Conservation (phyloP, 441 rosid species). For the Erysimum cheiri region DNA sequence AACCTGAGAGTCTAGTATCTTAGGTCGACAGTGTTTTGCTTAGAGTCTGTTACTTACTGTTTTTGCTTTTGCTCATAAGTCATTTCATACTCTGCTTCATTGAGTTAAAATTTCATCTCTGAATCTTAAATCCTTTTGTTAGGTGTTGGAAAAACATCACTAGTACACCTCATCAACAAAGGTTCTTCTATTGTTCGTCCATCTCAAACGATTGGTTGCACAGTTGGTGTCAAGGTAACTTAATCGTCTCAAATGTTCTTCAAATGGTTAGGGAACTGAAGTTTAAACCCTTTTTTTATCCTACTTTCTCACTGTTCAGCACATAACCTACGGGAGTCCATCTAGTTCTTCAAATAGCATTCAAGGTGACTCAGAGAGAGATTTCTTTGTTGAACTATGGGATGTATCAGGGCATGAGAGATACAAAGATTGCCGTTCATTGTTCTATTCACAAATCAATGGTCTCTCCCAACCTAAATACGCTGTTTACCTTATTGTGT, state of each 20-base stretch:
- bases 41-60: constrained; percentile 12
- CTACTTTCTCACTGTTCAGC: constrained; percentile 53
- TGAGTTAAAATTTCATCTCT: constrained; percentile 24
- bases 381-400: constrained; percentile 97
- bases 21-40: background rate
- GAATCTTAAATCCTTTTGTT: constrained; percentile 27
- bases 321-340: constrained; percentile 71
- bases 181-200: constrained; percentile 75
- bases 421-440: constrained; percentile 92
- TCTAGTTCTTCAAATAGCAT: constrained; percentile 92
- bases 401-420: constrained; percentile 98
- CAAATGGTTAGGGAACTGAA: constrained; percentile 22
- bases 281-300: constrained; percentile 34
- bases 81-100: constrained; percentile 8
- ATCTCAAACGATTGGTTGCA: constrained; percentile 93
- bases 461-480: constrained; percentile 50
- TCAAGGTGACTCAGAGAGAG: constrained; percentile 90
- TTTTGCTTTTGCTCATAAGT: constrained; percentile 7
- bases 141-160: constrained; percentile 98
- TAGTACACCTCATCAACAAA: constrained; percentile 85
- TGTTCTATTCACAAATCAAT: constrained; percentile 94
- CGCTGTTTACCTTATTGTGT: constrained; percentile 12
- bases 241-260: constrained; percentile 18
- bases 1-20: constrained; percentile 11
- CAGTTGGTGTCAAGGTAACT: constrained; percentile 90